phyloP scores from a whole-genome alignment of 2,329 filamentous ascomycete species.

The Neospermospora avenae region DNA sequence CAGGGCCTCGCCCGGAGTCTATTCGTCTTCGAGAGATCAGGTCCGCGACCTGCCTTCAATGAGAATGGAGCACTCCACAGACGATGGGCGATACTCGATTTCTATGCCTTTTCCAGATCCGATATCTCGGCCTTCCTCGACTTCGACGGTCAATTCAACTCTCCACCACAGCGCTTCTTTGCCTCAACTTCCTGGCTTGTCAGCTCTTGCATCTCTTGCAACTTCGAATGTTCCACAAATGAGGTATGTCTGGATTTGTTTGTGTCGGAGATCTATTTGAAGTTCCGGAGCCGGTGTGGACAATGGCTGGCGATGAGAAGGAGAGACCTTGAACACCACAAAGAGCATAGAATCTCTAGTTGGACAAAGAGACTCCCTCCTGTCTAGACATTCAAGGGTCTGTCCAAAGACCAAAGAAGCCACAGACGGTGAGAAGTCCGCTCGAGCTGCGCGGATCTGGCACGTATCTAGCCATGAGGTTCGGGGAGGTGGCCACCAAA shows the following conservation, averaged over 20 bases:
- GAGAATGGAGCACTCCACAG: slow-evolving; percentile 43
- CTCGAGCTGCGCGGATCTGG: neutral
- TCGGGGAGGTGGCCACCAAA: neutral
- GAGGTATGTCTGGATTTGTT: slow-evolving; percentile 43
- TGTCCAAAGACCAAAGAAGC: too few species aligned
- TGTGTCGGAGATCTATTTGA: slow-evolving; percentile 9
- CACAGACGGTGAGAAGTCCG: neutral
- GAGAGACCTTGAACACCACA: neutral
- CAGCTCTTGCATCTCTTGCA: slow-evolving; percentile 55
- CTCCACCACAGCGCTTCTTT: slow-evolving; percentile 40
- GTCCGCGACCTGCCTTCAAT: slow-evolving; percentile 44
- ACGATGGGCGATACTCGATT: slow-evolving; percentile 46
- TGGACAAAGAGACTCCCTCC: too few species aligned
- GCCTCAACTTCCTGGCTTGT: slow-evolving; percentile 51
- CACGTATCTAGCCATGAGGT: neutral
- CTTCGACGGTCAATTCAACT: slow-evolving; percentile 45
- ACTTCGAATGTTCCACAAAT: slow-evolving; percentile 45
- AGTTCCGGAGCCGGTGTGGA: slow-evolving; percentile 14
- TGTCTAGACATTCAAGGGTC: too few species aligned
- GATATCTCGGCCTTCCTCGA: slow-evolving; percentile 51
- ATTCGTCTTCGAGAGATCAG: slow-evolving; percentile 47
- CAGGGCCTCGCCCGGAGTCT: slow-evolving; percentile 52
- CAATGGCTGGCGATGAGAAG: slow-evolving; percentile 4
- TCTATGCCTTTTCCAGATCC: slow-evolving; percentile 48
- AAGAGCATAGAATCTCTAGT: neutral